Evolutionary conservation across 176 grass and related monocot species (phyloP).

Genomic region (Calamus simplicifolius): DNA sequence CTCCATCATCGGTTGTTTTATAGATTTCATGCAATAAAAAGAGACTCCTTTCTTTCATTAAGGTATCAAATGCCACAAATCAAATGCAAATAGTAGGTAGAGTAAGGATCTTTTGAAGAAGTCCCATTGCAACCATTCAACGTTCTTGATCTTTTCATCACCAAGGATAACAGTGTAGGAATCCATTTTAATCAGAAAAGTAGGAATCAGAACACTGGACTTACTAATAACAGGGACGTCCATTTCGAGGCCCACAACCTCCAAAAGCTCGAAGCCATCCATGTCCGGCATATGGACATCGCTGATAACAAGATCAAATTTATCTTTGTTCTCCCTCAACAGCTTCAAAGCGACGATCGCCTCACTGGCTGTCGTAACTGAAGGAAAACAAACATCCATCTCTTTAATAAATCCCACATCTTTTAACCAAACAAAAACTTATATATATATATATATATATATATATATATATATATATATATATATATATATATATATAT

Average conservation of each 20-base stretch:
- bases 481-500: neutral
- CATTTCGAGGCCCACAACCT: constrained; percentile 49
- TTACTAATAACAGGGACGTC: too few species aligned
- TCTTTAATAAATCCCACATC: too few species aligned
- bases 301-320: constrained; percentile 69
- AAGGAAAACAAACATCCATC: neutral
- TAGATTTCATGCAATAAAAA: too few species aligned
- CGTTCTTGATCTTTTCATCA: too few species aligned
- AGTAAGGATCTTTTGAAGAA: too few species aligned
- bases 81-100: too few species aligned
- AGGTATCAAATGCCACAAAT: too few species aligned
- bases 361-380: constrained; percentile 36
- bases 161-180: too few species aligned
- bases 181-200: too few species aligned
- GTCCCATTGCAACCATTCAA: too few species aligned
- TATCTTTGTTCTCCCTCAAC: constrained; percentile 38
- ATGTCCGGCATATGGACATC: constrained; percentile 62
- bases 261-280: constrained; percentile 65
- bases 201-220: constrained; percentile 22
- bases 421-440: neutral
- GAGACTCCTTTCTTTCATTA: too few species aligned
- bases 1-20: too few species aligned
- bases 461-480: neutral
- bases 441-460: neutral
- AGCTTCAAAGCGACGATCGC: constrained; percentile 36